Evolutionary conservation across 2,329 filamentous ascomycete genomes (phyloP).

Genomic region (Tolypocladium tundrense): DNA sequence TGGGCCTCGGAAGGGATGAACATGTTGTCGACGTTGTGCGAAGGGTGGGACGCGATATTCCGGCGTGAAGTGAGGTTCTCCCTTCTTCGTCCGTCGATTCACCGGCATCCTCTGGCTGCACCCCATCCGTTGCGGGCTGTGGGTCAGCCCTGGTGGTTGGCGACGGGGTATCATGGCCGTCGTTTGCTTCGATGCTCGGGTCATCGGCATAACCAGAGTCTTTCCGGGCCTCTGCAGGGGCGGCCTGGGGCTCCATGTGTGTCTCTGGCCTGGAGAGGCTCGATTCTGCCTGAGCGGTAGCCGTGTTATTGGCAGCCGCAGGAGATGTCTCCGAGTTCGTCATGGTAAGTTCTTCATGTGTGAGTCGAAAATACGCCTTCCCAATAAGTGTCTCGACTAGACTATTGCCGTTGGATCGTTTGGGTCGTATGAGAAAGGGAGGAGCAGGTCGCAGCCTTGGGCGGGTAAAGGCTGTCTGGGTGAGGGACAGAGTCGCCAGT

Average conservation of each 20-base stretch:
- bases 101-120: neutral
- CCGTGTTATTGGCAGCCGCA: neutral
- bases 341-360: neutral
- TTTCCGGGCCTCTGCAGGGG: neutral
- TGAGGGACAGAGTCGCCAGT: no score
- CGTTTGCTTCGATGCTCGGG: neutral
- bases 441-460: neutral
- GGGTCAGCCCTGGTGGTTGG: neutral
- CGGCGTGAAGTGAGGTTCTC: no score
- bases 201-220: neutral
- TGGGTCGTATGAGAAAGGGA: neutral
- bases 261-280: neutral
- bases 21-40: neutral
- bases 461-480: neutral
- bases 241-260: neutral
- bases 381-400: neutral
- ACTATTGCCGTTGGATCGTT: neutral
- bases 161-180: neutral
- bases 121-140: neutral
- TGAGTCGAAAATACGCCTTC: neutral
- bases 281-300: neutral
- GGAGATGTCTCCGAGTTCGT: neutral
- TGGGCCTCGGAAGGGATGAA: neutral
- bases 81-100: neutral
- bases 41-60: neutral